Percentiles rank a stretch among this genome's conserved stretches.
Conservation (phyloP, 768 basidiomycete species). For the Chalciporus pseudorubinellus region DNA sequence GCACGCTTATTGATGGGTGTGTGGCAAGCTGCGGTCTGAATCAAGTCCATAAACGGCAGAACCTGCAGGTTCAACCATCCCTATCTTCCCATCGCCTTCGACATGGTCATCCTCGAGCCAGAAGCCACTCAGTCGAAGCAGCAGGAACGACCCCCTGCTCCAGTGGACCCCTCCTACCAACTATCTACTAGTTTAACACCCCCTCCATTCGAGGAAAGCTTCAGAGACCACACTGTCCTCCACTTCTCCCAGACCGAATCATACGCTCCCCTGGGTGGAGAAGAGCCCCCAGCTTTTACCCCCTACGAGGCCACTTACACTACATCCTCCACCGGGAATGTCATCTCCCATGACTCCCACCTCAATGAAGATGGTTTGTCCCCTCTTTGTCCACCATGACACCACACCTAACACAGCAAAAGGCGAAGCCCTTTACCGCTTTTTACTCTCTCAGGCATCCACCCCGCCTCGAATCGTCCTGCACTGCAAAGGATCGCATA, state of each 20-base stretch:
- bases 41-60: too few species aligned
- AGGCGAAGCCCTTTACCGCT: slow-evolving; percentile 75
- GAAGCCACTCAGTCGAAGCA: slow-evolving; percentile 10
- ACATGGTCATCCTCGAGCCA: slow-evolving; percentile 7
- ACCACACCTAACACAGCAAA: slow-evolving; percentile 7
- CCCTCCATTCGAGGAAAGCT: slow-evolving; percentile 29
- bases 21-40: neutral
- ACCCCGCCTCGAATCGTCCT: slow-evolving; percentile 45
- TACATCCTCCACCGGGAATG: slow-evolving; percentile 42
- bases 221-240: slow-evolving; percentile 20
- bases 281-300: slow-evolving; percentile 61
- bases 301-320: slow-evolving; percentile 65
- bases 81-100: neutral
- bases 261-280: slow-evolving; percentile 32
- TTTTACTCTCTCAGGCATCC: slow-evolving; percentile 57
- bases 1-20: neutral
- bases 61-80: too few species aligned
- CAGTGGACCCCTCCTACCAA: neutral
- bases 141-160: neutral
- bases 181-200: slow-evolving; percentile 6
- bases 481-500: slow-evolving; percentile 53
- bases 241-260: slow-evolving; percentile 23
- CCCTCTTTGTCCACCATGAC: neutral
- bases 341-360: slow-evolving; percentile 70
- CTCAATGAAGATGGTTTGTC: slow-evolving; percentile 60